phyloP scores from a whole-genome alignment of 2,329 filamentous ascomycete species.

The Fusarium redolens region DNA sequence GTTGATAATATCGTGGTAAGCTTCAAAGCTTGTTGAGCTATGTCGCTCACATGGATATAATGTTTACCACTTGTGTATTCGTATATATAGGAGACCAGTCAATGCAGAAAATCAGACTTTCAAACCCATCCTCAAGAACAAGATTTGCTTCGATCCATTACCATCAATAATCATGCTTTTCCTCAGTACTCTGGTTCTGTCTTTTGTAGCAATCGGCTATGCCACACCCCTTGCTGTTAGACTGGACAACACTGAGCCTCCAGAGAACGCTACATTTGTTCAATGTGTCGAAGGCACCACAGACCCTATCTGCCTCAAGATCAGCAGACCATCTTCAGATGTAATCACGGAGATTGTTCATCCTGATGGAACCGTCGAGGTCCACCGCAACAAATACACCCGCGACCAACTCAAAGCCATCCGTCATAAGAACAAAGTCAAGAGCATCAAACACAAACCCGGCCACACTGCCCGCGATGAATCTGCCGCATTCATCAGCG shows the following conservation, averaged over 20 bases:
- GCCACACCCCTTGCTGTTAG: not conserved
- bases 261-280: not conserved
- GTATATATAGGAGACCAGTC: not conserved
- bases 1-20: not conserved
- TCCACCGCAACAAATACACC: not conserved
- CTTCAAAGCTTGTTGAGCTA: not conserved
- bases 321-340: not conserved
- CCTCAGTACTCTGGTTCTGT: not conserved
- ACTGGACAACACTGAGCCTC: not conserved
- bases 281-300: not conserved
- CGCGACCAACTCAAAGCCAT: not conserved
- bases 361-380: not conserved
- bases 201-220: not conserved
- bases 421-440: not conserved
- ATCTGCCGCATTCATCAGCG: not conserved
- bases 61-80: rapidly evolving
- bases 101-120: not conserved
- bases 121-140: not conserved
- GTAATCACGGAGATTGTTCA: not conserved
- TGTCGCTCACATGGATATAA: rapidly evolving
- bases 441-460: not conserved
- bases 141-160: rapidly evolving
- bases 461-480: not conserved
- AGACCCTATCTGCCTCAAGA: not conserved
- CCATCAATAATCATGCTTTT: not conserved